Base-by-base conservation (phyloP, 116 monocot genomes). In the Cymodocea nodosa region DNA sequence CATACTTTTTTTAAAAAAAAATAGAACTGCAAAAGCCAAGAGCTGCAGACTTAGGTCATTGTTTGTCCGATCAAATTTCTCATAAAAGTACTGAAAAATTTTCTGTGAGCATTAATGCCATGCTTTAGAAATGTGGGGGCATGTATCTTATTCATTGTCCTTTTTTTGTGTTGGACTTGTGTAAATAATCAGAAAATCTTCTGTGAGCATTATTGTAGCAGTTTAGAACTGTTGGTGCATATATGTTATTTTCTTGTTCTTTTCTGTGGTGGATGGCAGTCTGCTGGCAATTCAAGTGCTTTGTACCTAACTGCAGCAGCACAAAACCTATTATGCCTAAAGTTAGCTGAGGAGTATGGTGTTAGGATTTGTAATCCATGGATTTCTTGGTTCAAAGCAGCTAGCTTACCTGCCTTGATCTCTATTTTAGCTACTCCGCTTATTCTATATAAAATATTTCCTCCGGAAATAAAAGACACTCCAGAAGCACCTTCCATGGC, bases 241-340 rank as follows among this genome's bases (percentile, higher is more conserved):
- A 57, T 13, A 4, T 57, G 12, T 19, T 57, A 23, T 0, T 9
- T 57, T 57, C 23, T 13, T 62, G 10, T 18, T 62, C 39, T 17
- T 62, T 62, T 65, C 25, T 48, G 18, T 78, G 78, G 53, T 71
- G 76, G 35, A 69, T 79, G 76, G 49, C 85, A 98, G 92, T 82
- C 85, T 60, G 79, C 86, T 68, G 78, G 89, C 69, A 89, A 84
- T 76, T 98, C 98, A 34, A 88, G 92, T 82, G 92, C 98, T 58
- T 83, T 98, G 68, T 98, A 89, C 77, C 81, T 92, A 57, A 98
- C 98, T 64, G 89, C 87, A 69, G 88, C 98, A 66, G 98, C 92
- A 75, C 92, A 92, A 77, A 98, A 98, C 70, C 78, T 92, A 8
- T 76, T 98, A 51, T 98, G 98, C 67, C 83, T 98, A 37, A 90